A percentile compares a stretch with the other conserved stretches of the same genome.
phyloP scores from a whole-genome alignment of 345 rosid species.

The Limnanthes douglasii region DNA sequence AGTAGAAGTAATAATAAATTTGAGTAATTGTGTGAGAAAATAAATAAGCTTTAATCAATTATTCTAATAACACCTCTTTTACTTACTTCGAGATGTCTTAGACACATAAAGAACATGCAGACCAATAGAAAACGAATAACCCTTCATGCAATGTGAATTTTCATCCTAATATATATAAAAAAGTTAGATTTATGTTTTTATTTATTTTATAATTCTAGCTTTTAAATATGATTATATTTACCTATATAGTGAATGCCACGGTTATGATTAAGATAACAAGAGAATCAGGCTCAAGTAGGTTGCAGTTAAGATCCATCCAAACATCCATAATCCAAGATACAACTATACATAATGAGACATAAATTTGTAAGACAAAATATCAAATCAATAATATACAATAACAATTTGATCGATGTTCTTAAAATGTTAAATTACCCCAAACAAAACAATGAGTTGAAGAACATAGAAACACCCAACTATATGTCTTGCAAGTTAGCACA shows the following conservation, averaged over 20 bases:
- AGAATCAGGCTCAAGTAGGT: constrained; percentile 64
- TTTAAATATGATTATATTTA: constrained; percentile 5
- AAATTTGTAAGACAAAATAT: not conserved
- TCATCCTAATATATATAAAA: constrained; percentile 42
- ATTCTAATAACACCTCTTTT: not conserved
- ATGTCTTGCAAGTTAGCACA: constrained; percentile 40
- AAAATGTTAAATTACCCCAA: constrained; percentile 33
- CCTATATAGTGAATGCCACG: constrained; percentile 78
- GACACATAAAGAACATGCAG: constrained; percentile 64
- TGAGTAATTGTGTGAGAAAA: not conserved
- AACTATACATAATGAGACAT: constrained; percentile 61
- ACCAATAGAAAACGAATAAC: constrained; percentile 57
- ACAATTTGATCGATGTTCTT: not conserved
- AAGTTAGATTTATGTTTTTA: too few species aligned
- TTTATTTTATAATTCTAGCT: too few species aligned
- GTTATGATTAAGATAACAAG: constrained; percentile 52
- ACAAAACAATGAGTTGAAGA: constrained; percentile 78
- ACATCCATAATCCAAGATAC: constrained; percentile 68
- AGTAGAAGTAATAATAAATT: too few species aligned
- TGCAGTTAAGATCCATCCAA: constrained; percentile 74
- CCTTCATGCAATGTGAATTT: constrained; percentile 85
- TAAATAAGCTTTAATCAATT: too few species aligned
- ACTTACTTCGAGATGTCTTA: constrained; percentile 36
- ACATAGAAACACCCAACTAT: constrained; percentile 79
- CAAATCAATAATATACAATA: not conserved